These are phyloP conservation scores for Fistulinella staudtii DNA, from an alignment of 1,284 basidiomycete genomes.

Conservation along the genomic window DNA sequence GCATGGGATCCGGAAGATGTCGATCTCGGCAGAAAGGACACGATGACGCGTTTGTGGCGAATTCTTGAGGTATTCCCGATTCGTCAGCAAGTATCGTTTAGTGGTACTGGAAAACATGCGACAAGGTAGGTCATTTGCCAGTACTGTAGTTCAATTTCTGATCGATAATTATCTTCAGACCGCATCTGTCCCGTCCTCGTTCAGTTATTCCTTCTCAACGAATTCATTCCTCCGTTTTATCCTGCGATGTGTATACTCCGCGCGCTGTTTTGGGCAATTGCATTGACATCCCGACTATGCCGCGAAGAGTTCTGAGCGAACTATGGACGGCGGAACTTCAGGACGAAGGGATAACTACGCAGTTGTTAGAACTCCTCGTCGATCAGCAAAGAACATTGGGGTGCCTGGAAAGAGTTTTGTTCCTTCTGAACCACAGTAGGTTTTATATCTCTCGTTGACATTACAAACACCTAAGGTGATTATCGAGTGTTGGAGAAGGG, in stretches of 20 bases:
- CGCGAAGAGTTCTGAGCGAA: background rate
- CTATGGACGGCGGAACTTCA: background rate
- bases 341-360: background rate
- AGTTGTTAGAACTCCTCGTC: background rate
- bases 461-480: background rate
- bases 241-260: constrained; percentile 10
- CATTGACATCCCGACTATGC: background rate
- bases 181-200: constrained; percentile 8
- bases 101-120: constrained; percentile 2
- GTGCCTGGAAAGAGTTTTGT: background rate
- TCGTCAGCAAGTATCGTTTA: constrained; percentile 14
- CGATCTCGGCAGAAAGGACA: constrained; percentile 3
- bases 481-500: background rate
- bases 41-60: constrained; percentile 5
- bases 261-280: constrained; percentile 5
- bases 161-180: constrained; percentile 3
- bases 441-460: background rate
- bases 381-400: background rate
- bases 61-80: constrained; percentile 18
- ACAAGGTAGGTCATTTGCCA: constrained; percentile 3
- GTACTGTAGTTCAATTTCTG: background rate
- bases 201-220: constrained; percentile 14
- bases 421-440: constrained; percentile 8
- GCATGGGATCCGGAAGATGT: constrained; percentile 9
- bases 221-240: constrained; percentile 13